Evolutionary conservation across 2,329 filamentous ascomycete genomes (phyloP).

Genomic region (Penicillium psychrosexuale): DNA sequence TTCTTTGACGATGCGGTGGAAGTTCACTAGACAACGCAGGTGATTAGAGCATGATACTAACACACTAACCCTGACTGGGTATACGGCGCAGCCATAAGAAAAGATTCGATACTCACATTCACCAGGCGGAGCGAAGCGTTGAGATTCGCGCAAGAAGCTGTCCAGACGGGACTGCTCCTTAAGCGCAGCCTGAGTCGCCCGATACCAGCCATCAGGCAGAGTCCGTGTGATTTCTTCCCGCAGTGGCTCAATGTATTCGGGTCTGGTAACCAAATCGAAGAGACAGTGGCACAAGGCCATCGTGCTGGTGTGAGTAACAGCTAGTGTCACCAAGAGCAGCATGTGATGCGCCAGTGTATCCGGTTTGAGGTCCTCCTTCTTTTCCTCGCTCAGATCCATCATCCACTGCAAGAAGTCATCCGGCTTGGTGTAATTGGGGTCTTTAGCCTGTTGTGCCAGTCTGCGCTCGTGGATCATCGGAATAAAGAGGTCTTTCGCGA

Average conservation of each 20-base stretch:
- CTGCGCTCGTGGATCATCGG: slow-evolving; percentile 35
- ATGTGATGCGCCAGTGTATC: slow-evolving; percentile 26
- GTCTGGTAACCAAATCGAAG: slow-evolving; percentile 51
- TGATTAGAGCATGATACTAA: background rate
- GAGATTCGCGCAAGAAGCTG: slow-evolving; percentile 32
- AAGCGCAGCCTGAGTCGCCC: slow-evolving; percentile 22
- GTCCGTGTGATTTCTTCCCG: slow-evolving; percentile 48
- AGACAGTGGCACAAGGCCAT: slow-evolving; percentile 43
- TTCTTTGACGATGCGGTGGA: slow-evolving; percentile 29
- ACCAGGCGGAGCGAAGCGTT: slow-evolving; percentile 27
- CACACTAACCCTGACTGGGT: background rate
- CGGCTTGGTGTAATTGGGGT: slow-evolving; percentile 22
- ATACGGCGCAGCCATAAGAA: background rate
- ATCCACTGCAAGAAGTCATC: slow-evolving; percentile 36
- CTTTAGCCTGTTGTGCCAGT: slow-evolving; percentile 14
- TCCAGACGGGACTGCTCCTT: slow-evolving; percentile 23
- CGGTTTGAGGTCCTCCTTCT: slow-evolving; percentile 19
- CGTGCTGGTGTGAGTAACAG: slow-evolving; percentile 29
- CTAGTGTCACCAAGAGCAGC: slow-evolving; percentile 27
- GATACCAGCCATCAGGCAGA: slow-evolving; percentile 24
- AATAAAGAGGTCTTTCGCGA: slow-evolving; percentile 33
- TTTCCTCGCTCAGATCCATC: slow-evolving; percentile 27
- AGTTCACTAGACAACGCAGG: slow-evolving; percentile 20
- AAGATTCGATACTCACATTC: slow-evolving; percentile 21
- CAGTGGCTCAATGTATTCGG: slow-evolving; percentile 50